Evolutionary conservation across 441 rosid species (phyloP), one percentile per base, ranked within the genome.

Genomic region (Gossypium armourianum): DNA sequence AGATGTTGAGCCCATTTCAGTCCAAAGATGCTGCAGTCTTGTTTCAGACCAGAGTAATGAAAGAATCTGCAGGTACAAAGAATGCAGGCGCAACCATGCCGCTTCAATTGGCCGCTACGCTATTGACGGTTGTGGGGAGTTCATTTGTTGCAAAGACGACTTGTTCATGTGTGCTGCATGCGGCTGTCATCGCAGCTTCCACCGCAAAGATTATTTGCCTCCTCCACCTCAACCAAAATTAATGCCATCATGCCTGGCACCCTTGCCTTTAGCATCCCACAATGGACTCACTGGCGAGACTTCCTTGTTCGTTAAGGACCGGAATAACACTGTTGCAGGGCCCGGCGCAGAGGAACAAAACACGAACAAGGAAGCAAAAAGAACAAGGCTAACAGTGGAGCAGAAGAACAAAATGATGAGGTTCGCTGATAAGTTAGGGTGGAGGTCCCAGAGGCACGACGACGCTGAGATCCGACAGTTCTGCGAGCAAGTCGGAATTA

Each of bases 111-210:
- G 56, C 6, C 32, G 69, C 32, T 45, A 64, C 15, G 55, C 36
- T n/a, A n/a, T 64, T 45, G 69, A 64, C 15, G 69, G 69, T 45
- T 64, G 69, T 21, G 54, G 36, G 7, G 69, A 47, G 56, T 64
- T 64, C 69, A 45, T 64, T 13, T 4, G 56, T 45, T 20, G 56
- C 56, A 6, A 21, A 5, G 32, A 45, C 20, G 56, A 64, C 32
- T 6, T 1, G 0, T 64, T 20, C 10, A 24, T 1, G 7, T 73
- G 76, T 6, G 60, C 67, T 2, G 76, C 67, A 7, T 73, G 72
- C 60, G 54, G 72, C 8, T 73, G 76, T 52, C 76, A 73, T 15
- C 61, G 72, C 6, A 67, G 60, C 60, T 73, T 66, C 56, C 69
- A 45, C 69, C 69, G 36, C 69, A 64, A 13, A 21, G 36, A 64